phyloP scores from a whole-genome alignment of 345 rosid genomes.

The Aquilaria yunnanensis region DNA sequence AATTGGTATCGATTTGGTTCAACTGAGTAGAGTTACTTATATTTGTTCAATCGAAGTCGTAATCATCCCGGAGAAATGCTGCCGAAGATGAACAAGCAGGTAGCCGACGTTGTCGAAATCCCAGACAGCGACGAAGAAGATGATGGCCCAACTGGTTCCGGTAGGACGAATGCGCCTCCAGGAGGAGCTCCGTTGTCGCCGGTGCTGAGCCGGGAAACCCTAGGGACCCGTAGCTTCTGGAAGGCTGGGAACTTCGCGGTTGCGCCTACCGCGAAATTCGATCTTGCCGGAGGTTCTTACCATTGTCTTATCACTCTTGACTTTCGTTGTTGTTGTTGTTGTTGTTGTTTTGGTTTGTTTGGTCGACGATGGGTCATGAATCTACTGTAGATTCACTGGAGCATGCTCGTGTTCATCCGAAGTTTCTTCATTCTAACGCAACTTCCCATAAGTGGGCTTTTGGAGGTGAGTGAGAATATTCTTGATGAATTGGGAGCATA shows the following conservation, averaged over 20 bases:
- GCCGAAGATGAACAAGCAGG: conserved; percentile 12
- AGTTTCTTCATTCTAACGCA: conserved; percentile 97
- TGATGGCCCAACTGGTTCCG: conserved; percentile 1
- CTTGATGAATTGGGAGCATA: neutral
- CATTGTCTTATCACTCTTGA: neutral
- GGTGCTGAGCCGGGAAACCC: conserved; percentile 19
- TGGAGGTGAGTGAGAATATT: conserved; percentile 55
- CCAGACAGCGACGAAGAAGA: conserved; percentile 53
- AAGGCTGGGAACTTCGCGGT: conserved; percentile 55
- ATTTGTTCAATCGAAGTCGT: too few species aligned
- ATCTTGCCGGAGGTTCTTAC: conserved; percentile 23
- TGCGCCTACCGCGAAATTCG: conserved; percentile 14
- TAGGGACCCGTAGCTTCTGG: conserved; percentile 77
- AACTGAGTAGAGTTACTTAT: too few species aligned
- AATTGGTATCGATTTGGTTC: too few species aligned
- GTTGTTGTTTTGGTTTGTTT: neutral
- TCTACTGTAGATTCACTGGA: conserved; percentile 48
- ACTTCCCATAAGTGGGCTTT: conserved; percentile 99
- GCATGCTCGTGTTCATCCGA: conserved; percentile 92
- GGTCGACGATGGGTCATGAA: neutral
- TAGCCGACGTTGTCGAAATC: conserved; percentile 25
- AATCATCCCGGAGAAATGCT: conserved; percentile 21
- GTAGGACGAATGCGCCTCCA: conserved; percentile 6
- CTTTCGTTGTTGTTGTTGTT: neutral
- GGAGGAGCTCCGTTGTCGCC: conserved; percentile 10